phyloP scores from a whole-genome alignment of 2,329 filamentous ascomycete genomes.

The Aspergillus persii region DNA sequence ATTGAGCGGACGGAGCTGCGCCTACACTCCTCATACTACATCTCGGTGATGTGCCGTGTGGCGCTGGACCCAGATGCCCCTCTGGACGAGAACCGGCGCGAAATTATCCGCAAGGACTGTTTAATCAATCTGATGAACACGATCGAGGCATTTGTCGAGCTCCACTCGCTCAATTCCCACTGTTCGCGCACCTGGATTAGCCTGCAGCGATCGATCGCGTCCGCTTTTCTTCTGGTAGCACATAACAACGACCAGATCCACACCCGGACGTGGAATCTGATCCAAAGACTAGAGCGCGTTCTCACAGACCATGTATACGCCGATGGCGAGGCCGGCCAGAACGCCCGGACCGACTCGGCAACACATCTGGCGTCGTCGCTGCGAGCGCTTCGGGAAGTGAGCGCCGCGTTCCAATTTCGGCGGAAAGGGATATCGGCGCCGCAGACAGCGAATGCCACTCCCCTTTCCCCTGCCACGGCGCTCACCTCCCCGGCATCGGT shows the following conservation, averaged over 20 bases:
- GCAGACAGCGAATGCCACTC: slow-evolving; percentile 1
- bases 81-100: slow-evolving; percentile 36
- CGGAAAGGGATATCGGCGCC: slow-evolving; percentile 7
- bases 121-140: slow-evolving; percentile 52
- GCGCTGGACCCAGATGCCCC: slow-evolving; percentile 47
- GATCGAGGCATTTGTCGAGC: slow-evolving; percentile 57
- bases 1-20: slow-evolving; percentile 59
- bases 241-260: slow-evolving; percentile 27
- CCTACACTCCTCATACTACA: slow-evolving; percentile 60
- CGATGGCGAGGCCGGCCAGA: slow-evolving; percentile 22
- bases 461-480: slow-evolving; percentile 12
- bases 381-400: slow-evolving; percentile 32
- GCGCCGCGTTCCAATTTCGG: slow-evolving; percentile 25
- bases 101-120: slow-evolving; percentile 49
- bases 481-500: slow-evolving; percentile 11
- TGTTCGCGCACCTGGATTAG: slow-evolving; percentile 44
- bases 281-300: slow-evolving; percentile 28
- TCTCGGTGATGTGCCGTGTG: slow-evolving; percentile 58
- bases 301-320: slow-evolving; percentile 33
- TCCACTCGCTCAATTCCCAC: slow-evolving; percentile 39
- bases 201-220: slow-evolving; percentile 41
- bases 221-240: slow-evolving; percentile 38
- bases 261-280: slow-evolving; percentile 26
- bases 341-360: slow-evolving; percentile 32
- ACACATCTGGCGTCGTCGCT: slow-evolving; percentile 34